A percentile compares a stretch with the other conserved stretches of the same genome.
phyloP scores from a whole-genome alignment of 768 basidiomycete genomes.

The Boletus coccyginus region DNA sequence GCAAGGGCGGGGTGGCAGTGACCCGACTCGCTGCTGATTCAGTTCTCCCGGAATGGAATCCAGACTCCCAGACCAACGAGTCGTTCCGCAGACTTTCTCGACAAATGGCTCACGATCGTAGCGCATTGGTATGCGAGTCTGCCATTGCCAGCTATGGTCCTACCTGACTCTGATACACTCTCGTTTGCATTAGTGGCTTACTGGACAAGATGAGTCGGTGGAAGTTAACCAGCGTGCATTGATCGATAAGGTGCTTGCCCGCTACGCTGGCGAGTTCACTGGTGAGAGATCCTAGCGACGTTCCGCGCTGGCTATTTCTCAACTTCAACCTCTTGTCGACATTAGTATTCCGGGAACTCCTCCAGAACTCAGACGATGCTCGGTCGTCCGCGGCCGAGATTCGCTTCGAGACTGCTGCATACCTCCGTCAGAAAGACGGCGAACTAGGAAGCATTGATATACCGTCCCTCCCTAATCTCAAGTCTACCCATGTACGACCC shows the following conservation, averaged over 20 bases:
- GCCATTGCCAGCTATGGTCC: background rate
- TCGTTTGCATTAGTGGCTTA: constrained; percentile 39
- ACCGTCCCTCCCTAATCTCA: constrained; percentile 55
- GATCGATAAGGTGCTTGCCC: constrained; percentile 94
- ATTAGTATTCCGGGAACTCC: constrained; percentile 72
- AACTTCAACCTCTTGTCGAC: background rate
- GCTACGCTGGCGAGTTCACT: constrained; percentile 95
- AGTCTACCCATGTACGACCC: constrained; percentile 49
- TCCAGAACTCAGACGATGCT: constrained; percentile 96
- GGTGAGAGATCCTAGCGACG: constrained; percentile 29
- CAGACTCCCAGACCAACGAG: too few species aligned
- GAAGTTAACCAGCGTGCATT: constrained; percentile 97
- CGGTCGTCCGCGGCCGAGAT: constrained; percentile 75
- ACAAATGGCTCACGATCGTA: constrained; percentile 30
- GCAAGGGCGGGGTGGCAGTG: too few species aligned
- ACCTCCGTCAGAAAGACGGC: constrained; percentile 29
- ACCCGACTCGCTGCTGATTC: too few species aligned
- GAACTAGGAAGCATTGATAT: constrained; percentile 2
- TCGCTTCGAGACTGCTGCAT: constrained; percentile 65
- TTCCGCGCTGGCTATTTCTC: background rate
- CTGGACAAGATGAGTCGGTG: constrained; percentile 76
- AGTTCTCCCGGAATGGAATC: too few species aligned
- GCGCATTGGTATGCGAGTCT: constrained; percentile 23
- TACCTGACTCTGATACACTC: background rate
- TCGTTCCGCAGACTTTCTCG: too few species aligned